Base-by-base conservation (phyloP, 306 rosid genomes). In the Cajanus cajan region DNA sequence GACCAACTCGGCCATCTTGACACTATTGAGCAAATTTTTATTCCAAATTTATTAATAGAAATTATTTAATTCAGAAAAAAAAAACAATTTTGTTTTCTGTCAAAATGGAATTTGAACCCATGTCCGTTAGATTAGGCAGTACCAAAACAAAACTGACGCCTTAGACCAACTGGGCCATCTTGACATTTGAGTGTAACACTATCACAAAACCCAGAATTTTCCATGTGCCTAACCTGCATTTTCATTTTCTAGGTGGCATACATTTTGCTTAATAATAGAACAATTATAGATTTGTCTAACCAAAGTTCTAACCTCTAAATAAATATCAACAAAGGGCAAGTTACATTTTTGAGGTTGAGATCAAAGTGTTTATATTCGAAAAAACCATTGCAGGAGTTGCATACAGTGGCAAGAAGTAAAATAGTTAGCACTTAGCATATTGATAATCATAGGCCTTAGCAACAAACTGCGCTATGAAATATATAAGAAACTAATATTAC, bases 1-100 rank as follows among this genome's bases (percentile, higher is more conserved):
- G 88, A 85, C 88, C 85, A 81, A 85, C 88, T 81, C 88, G 83
- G 85, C 88, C 83, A 81, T 85, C 88, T 85, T 85, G 85, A 80
- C 80, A 28, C 1, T 28, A 1, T 3, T 28, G 31, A 1, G 3
- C 3, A 28, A 28, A 3, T 28, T 28, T 28, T 28, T 28, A 28
- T 28, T 28, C 31, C 31, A 1, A 28, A 28, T n/a, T n/a, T n/a
- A n/a, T n/a, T n/a, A n/a, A n/a, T n/a, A n/a, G n/a, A n/a, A 28
- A 1, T 28, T 28, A 28, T 28, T 1, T 28, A 1, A 28, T 28
- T 28, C 31, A 28, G 31, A 28, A 28, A 28, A 28, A 28, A 28
- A 28, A 28, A 28, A 1, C 31, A 28, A 28, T 28, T 28, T 3
- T 28, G 3, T 28, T 28, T 3, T 28, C 3, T 28, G 1, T 28